A percentile compares a stretch with the other conserved stretches of the same genome.
Evolutionary conservation across 768 basidiomycete genomes (phyloP).

Genomic region (Asterophora parasitica): DNA sequence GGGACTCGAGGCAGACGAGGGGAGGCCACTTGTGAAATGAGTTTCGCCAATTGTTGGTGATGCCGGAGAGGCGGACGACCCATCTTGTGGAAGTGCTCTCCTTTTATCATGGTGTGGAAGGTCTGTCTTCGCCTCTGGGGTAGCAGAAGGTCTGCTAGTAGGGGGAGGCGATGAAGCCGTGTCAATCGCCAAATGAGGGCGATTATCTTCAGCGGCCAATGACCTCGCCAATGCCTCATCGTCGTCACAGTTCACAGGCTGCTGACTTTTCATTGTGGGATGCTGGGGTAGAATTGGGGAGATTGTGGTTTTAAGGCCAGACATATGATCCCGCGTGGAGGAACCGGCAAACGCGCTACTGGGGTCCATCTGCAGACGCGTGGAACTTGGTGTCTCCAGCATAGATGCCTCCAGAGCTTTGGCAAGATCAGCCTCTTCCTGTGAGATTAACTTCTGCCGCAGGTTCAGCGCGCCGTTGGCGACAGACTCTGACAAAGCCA

Average conservation of each 20-base stretch:
- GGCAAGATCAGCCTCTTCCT: slow-evolving; percentile 66
- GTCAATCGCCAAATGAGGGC: neutral
- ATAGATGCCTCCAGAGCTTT: slow-evolving; percentile 57
- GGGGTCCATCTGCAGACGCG: slow-evolving; percentile 2
- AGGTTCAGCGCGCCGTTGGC: slow-evolving; percentile 26
- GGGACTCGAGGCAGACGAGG: neutral
- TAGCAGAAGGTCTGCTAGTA: neutral
- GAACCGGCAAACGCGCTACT: slow-evolving; percentile 17
- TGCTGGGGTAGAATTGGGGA: neutral
- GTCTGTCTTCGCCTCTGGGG: neutral
- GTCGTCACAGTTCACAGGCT: slow-evolving; percentile 18
- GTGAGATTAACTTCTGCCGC: slow-evolving; percentile 29
- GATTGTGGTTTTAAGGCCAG: too few species aligned
- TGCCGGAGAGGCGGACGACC: neutral
- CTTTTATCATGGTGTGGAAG: neutral
- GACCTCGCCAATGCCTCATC: slow-evolving; percentile 43
- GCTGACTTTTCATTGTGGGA: neutral
- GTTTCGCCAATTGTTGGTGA: neutral
- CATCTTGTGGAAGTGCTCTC: neutral
- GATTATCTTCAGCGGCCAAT: slow-evolving; percentile 31
- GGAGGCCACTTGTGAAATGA: neutral
- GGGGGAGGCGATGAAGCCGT: neutral
- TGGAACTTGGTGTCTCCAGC: slow-evolving; percentile 4
- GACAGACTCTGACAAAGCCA: slow-evolving; percentile 48
- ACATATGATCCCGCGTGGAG: slow-evolving; percentile 8